Base-by-base conservation (phyloP, 2,329 filamentous ascomycete species). In the Ophiostoma sp. region DNA sequence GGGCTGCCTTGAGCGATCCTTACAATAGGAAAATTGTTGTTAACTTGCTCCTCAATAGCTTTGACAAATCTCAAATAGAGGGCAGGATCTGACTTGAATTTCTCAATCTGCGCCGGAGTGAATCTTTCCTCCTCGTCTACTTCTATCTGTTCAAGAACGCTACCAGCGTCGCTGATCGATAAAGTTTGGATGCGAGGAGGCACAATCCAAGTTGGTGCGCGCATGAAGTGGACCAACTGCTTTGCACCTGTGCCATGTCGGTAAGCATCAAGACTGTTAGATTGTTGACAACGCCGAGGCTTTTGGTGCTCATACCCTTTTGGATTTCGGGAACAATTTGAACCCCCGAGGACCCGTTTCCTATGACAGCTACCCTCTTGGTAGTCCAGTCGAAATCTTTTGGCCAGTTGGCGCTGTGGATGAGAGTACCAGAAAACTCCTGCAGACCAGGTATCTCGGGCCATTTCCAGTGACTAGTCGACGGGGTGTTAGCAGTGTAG, bases 51-150 rank as follows among this genome's bases (percentile, higher is more conserved):
- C 48, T 52, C 48, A 52, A 52, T 52, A 52, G 48, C 48, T 52
- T 52, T 52, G 48, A 52, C 48, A 52, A 52, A 52, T 52, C n/a
- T 52, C 48, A 52, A 52, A 52, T 52, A 52, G 48, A 52, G 48
- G 48, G 48, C 48, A 52, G 48, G 48, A 19, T 52, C 48, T 52
- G 48, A 52, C 48, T 52, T 52, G 48, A 52, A 52, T 52, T 52
- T 52, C 48, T 52, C 48, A 52, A 52, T 52, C 48, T 52, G 48
- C 48, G 48, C 48, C 48, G 48, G 48, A 52, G 48, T 52, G 48
- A 52, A 52, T 52, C 48, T 52, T 52, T 52, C 48, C 48, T 52
- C 48, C 48, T 52, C 48, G 48, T 52, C 48, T 19, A 52, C 19
- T 19, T 52, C 48, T 52, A 52, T 52, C 48, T 52, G 48, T 52